Percentiles rank a stretch among this genome's conserved stretches.
Evolutionary conservation across 1,284 basidiomycete genomes (phyloP).

Genomic region (Afroboletus lepidellus): DNA sequence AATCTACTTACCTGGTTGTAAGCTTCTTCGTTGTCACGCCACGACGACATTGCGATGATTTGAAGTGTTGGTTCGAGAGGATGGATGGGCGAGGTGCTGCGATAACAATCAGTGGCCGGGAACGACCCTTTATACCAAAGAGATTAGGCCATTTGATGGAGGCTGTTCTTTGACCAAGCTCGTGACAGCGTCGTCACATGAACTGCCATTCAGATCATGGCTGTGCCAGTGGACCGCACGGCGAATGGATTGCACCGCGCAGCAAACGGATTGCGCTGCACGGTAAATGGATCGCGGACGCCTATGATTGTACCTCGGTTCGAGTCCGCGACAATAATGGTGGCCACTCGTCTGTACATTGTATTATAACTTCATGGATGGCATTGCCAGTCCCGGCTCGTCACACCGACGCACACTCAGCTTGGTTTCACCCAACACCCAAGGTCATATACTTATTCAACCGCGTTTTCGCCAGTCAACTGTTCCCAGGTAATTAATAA

Average conservation of each 20-base stretch:
- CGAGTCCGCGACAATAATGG: background rate
- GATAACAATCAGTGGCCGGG: constrained; percentile 17
- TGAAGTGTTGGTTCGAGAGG: background rate
- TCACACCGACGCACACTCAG: background rate
- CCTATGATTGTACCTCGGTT: too few relatives aligned
- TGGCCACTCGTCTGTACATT: background rate
- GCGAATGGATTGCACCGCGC: too few relatives aligned
- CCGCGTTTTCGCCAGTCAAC: too few relatives aligned
- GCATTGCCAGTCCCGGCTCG: too few relatives aligned
- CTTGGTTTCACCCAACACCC: background rate
- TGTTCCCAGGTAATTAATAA: too few relatives aligned
- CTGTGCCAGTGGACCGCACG: too few relatives aligned
- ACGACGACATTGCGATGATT: constrained; percentile 13
- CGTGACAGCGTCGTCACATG: too few relatives aligned
- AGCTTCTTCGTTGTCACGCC: constrained; percentile 3
- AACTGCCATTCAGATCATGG: too few relatives aligned
- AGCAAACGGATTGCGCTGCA: too few relatives aligned
- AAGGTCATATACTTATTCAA: too few relatives aligned
- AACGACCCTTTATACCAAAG: constrained; percentile 16
- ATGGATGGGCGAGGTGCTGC: background rate
- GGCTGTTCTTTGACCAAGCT: background rate
- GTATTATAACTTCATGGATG: too few relatives aligned
- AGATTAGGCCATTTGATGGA: background rate
- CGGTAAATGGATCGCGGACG: too few relatives aligned
- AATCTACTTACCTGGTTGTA: constrained; percentile 15